A percentile compares a stretch with the other conserved stretches of the same genome.
Evolutionary conservation across 2,329 filamentous ascomycete genomes (phyloP).

Genomic region (Fusarium anguioides): DNA sequence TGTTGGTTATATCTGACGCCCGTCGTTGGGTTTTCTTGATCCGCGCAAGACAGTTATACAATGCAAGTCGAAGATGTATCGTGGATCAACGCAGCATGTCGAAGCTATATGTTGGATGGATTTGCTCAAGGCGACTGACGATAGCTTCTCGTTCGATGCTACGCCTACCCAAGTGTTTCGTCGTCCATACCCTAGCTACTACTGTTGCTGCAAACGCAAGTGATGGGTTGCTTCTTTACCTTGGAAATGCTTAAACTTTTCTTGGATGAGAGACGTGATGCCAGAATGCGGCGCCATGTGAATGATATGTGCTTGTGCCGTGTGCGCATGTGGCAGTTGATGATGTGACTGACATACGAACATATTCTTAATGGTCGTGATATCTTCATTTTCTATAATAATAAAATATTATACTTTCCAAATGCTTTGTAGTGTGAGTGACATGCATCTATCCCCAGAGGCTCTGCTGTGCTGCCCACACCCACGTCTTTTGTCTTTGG

Average conservation of each 20-base stretch:
- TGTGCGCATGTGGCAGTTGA: neutral
- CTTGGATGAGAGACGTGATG: neutral
- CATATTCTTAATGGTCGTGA: neutral
- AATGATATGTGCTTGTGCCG: neutral
- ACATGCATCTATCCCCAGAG: slow-evolving; percentile 15
- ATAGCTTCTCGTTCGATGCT: too few species aligned
- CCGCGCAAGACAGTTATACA: too few species aligned
- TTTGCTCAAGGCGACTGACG: too few species aligned
- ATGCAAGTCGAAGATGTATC: too few species aligned
- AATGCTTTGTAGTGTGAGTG: neutral
- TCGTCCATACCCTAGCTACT: too few species aligned
- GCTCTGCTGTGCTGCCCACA: slow-evolving; percentile 26
- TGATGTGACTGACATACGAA: neutral
- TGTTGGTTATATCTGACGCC: neutral
- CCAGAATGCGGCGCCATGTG: neutral
- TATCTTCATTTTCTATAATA: neutral
- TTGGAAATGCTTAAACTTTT: neutral
- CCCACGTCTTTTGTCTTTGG: slow-evolving; percentile 8
- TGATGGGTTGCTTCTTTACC: neutral
- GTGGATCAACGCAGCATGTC: too few species aligned
- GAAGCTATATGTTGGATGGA: too few species aligned
- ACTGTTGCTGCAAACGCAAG: neutral
- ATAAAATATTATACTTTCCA: neutral
- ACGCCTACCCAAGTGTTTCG: too few species aligned
- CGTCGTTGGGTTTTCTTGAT: too few species aligned